Conservation (phyloP, 139 green algal species). For the Ostreobium quekettii region DNA sequence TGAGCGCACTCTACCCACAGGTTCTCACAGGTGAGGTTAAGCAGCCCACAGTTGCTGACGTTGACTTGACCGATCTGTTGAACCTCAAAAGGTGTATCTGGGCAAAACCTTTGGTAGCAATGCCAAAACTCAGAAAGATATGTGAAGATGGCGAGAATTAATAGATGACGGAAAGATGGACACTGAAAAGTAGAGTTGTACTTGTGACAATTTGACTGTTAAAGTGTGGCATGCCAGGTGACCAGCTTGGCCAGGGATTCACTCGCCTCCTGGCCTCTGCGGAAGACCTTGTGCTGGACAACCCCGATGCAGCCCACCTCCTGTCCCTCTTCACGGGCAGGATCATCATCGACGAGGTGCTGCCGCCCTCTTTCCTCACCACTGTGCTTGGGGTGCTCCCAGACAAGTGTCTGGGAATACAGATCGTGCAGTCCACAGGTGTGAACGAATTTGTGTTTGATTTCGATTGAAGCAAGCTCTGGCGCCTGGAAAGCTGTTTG, state of each 20-base stretch:
- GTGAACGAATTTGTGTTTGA: too few relatives aligned
- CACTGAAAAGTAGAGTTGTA: too few relatives aligned
- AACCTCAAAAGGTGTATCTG: too few relatives aligned
- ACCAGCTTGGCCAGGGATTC: constrained; percentile 55
- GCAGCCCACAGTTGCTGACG: neutral
- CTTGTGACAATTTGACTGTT: too few relatives aligned
- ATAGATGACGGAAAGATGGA: too few relatives aligned
- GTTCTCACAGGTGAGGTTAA: constrained; percentile 25
- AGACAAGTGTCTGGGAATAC: constrained; percentile 49
- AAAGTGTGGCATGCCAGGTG: neutral
- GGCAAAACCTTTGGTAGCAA: too few relatives aligned
- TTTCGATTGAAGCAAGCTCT: constrained; percentile 1
- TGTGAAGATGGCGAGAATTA: too few relatives aligned
- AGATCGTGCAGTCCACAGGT: constrained; percentile 49
- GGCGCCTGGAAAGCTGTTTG: too few relatives aligned
- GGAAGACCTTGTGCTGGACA: constrained; percentile 82
- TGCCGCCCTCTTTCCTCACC: constrained; percentile 76
- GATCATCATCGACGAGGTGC: constrained; percentile 87
- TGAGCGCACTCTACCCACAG: constrained; percentile 57
- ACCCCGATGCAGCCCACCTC: constrained; percentile 68
- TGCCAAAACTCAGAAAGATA: too few relatives aligned
- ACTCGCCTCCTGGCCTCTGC: constrained; percentile 50
- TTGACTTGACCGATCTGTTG: too few relatives aligned
- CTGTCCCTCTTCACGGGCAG: constrained; percentile 73
- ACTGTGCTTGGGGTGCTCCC: constrained; percentile 49